Conservation (phyloP, 2,329 filamentous ascomycete species). For the Knoxdaviesia capensis region DNA sequence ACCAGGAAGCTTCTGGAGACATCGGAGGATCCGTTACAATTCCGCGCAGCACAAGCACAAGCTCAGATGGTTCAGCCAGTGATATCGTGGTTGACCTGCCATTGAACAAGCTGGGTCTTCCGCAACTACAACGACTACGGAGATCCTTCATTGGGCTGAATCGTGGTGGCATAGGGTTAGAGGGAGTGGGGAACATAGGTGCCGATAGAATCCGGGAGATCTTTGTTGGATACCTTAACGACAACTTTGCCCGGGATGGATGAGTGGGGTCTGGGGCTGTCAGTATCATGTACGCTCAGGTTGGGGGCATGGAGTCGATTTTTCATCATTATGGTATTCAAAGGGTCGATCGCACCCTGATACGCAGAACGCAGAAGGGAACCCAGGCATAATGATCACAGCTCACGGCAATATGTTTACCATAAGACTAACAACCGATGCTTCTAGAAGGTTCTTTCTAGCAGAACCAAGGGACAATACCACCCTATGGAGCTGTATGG, state of each 20-base stretch:
- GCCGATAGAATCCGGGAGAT: constrained; percentile 36
- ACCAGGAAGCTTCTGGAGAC: constrained; percentile 39
- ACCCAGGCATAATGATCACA: too few relatives aligned
- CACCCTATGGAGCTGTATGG: too few relatives aligned
- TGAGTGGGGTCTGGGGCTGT: constrained; percentile 9
- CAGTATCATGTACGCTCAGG: too few relatives aligned
- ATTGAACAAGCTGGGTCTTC: constrained; percentile 42
- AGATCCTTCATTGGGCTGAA: constrained; percentile 63
- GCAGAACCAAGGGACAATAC: too few relatives aligned
- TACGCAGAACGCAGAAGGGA: too few relatives aligned
- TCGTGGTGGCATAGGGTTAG: constrained; percentile 42
- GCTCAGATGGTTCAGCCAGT: constrained; percentile 15
- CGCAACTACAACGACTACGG: constrained; percentile 58
- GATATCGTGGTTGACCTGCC: constrained; percentile 45
- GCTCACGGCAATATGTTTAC: too few relatives aligned
- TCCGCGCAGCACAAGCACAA: constrained; percentile 2
- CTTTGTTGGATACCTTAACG: constrained; percentile 48
- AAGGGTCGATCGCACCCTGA: too few relatives aligned
- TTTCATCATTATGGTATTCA: too few relatives aligned
- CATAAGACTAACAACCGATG: too few relatives aligned
- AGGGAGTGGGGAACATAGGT: constrained; percentile 31
- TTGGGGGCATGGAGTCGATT: too few relatives aligned
- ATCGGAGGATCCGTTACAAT: constrained; percentile 38
- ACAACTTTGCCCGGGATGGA: constrained; percentile 38
- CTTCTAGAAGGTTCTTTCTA: too few relatives aligned